These are phyloP conservation scores for Phaeosphaeriaceae sp. DNA, from an alignment of 2,329 filamentous ascomycete species.

Conservation along the genomic window DNA sequence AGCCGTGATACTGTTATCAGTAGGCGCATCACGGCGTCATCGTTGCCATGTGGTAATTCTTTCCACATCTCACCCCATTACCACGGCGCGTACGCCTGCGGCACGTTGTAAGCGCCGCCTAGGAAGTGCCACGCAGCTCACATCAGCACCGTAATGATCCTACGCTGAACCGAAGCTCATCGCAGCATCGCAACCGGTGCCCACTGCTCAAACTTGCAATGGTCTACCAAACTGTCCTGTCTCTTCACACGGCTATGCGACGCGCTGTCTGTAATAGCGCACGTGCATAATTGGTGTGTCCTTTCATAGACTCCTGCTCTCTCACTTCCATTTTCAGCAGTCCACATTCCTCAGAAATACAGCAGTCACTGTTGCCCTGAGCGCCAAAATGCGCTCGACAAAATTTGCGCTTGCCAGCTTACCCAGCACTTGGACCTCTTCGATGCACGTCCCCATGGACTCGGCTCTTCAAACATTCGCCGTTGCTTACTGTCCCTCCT, in stretches of 20 bases:
- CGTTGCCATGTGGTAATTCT: neutral
- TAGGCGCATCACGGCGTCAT: neutral
- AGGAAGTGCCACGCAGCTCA: slow-evolving; percentile 13
- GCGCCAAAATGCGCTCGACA: neutral
- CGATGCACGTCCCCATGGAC: neutral
- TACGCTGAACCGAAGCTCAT: neutral
- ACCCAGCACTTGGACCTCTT: neutral
- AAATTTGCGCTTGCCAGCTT: slow-evolving; percentile 13
- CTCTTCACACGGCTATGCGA: neutral
- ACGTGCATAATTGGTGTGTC: neutral
- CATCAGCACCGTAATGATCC: slow-evolving; percentile 17
- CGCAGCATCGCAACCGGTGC: neutral
- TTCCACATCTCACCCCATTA: neutral
- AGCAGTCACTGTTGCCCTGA: neutral
- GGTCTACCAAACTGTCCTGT: neutral
- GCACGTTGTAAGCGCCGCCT: slow-evolving; percentile 25
- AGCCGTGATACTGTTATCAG: neutral
- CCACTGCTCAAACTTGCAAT: neutral
- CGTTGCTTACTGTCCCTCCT: neutral
- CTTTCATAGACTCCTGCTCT: neutral
- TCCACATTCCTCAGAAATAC: neutral
- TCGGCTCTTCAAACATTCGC: slow-evolving; percentile 12
- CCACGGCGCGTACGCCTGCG: neutral
- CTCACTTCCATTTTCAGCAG: neutral
- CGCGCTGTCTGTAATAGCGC: neutral